Percentiles rank a stretch among this genome's conserved stretches.
Evolutionary conservation across 805 yeast species (phyloP).

Genomic region (Monosporozyma siamensis): DNA sequence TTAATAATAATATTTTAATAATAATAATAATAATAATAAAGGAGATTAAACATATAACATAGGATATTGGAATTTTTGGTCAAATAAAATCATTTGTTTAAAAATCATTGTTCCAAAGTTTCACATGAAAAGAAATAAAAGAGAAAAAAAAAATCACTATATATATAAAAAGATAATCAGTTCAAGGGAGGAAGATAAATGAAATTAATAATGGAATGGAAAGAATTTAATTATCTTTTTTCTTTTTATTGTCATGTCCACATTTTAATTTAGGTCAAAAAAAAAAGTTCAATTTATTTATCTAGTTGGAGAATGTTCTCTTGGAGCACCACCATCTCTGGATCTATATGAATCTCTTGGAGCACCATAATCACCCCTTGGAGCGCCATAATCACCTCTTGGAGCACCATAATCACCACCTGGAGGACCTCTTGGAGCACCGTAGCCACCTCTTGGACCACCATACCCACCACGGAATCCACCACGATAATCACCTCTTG

Average conservation of each 20-base stretch:
- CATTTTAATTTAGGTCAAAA: not conserved
- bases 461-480: constrained; percentile 35
- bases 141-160: not conserved
- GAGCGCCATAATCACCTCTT: constrained; percentile 38
- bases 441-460: constrained; percentile 56
- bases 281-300: constrained; percentile 33
- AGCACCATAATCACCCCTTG: constrained; percentile 18
- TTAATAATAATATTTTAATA: not conserved
- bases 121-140: not conserved
- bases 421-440: constrained; percentile 29
- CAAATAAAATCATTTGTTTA: not conserved
- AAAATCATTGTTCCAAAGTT: constrained; percentile 1
- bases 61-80: not conserved
- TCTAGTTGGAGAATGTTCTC: constrained; percentile 74
- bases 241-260: not conserved
- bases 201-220: not conserved
- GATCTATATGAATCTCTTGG: constrained; percentile 20
- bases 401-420: constrained; percentile 26
- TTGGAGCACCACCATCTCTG: constrained; percentile 22
- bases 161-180: not conserved
- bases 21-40: not conserved
- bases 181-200: not conserved
- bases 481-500: constrained; percentile 40
- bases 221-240: not conserved
- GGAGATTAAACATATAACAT: constrained; percentile 1